These are phyloP conservation scores for Phlebiopsis flavidoalba DNA, from an alignment of 768 basidiomycete species.

Conservation along the genomic window DNA sequence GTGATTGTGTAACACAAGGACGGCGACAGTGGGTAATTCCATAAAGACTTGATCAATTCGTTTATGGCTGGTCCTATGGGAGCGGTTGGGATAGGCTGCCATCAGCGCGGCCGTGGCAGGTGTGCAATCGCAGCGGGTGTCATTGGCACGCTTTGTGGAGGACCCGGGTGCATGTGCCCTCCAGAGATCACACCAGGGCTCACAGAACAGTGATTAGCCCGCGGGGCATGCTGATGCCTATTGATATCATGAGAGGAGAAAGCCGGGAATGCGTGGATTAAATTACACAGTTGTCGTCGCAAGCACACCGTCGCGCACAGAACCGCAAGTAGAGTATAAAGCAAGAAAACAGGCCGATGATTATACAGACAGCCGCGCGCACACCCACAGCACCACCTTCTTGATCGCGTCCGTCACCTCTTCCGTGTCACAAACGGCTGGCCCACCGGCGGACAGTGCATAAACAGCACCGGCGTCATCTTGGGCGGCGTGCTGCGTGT, in stretches of 20 bases:
- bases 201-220: background rate
- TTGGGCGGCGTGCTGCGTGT: conserved; percentile 20
- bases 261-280: background rate
- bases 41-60: background rate
- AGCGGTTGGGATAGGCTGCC: background rate
- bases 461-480: conserved; percentile 49
- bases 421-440: conserved; percentile 58
- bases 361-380: conserved; percentile 16
- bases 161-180: background rate
- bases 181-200: background rate
- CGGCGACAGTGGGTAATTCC: background rate
- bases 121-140: background rate
- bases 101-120: no score
- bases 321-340: background rate
- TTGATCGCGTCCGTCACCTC: conserved; percentile 65
- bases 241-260: background rate
- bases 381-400: conserved; percentile 58
- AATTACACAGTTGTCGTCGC: background rate
- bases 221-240: background rate
- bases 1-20: no score
- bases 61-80: no score
- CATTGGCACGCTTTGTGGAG: background rate
- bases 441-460: conserved; percentile 67
- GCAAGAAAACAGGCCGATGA: background rate
- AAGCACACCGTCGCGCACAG: background rate